These are phyloP conservation scores for Mycosphaerella arachidis DNA, from an alignment of 2,329 filamentous ascomycete genomes.

Conservation along the genomic window DNA sequence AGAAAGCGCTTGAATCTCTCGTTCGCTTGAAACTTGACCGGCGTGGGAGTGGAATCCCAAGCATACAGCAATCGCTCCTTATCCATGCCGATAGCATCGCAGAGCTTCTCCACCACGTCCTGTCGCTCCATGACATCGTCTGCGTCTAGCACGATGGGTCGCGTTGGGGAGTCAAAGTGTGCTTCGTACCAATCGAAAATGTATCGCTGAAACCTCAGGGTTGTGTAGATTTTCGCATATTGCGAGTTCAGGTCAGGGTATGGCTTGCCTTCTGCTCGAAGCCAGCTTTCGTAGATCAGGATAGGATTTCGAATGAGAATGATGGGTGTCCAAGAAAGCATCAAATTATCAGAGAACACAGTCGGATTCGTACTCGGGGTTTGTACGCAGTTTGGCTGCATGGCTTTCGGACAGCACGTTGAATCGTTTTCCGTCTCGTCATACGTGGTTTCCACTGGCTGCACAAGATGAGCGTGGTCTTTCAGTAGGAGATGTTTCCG, in stretches of 20 bases:
- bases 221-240: constrained; percentile 3
- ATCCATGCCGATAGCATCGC: constrained; percentile 2
- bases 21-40: not conserved
- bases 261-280: constrained; percentile 6
- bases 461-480: constrained; percentile 2
- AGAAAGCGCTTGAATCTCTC: constrained; percentile 3
- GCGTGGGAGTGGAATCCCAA: not conserved
- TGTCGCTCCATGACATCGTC: constrained; percentile 6
- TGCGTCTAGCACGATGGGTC: constrained; percentile 6
- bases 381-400: not conserved
- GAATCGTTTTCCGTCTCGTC: not conserved
- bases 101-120: not conserved
- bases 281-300: constrained; percentile 7
- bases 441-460: not conserved
- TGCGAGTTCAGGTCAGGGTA: not conserved
- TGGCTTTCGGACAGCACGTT: not conserved
- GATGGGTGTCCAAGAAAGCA: constrained; percentile 10
- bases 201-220: not conserved
- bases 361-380: not conserved
- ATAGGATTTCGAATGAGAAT: constrained; percentile 9
- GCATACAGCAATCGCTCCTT: not conserved
- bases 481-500: constrained; percentile 5
- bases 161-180: not conserved
- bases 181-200: constrained; percentile 8
- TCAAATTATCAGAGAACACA: constrained; percentile 3